Base-by-base conservation (phyloP, 257 asterid genomes). In the Scutellaria baicalensis region DNA sequence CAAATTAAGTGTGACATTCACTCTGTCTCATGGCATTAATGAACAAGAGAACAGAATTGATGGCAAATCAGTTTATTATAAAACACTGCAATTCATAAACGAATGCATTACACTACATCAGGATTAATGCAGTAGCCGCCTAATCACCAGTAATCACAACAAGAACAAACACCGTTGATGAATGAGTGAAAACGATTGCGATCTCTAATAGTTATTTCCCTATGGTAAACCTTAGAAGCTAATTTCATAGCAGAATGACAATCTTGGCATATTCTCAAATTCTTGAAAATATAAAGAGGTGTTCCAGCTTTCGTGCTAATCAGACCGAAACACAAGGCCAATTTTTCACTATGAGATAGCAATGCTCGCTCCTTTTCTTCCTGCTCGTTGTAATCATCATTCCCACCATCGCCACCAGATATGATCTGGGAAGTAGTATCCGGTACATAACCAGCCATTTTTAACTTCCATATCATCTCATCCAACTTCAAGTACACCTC, bases 221-320 rank as follows among this genome's bases (percentile, higher is more conserved):
- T 72, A 20, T 43, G 75, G 42, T 85, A 85, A 10, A 87, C 69
- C 27, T 45, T 75, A 1, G 92, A 83, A 16, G 64, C 85, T 10
- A 82, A 57, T 87, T 85, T 89, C 82, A 86, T 82, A 10, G 84
- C 84, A n/a, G 86, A 75, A 68, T 85, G 92, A 71, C 93, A 87
- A 72, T 82, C 91, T 72, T 54, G 48, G 59, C 91, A 86, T 50
- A 81, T 86, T 56, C 91, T 42, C 75, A 89, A 74, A 63, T 87
- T 89, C 87, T 87, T 84, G 70, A 87, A 85, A 44, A 84, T 80
- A 59, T 77, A 76, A 51, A 84, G 75, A 45, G 89, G 84, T 1
- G 74, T 52, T 0, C 92, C 86, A 2, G 72, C 70, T 72, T 73
- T 77, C 6, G 93, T 88, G 65, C 82, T 87, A 9, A 84, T 79